phyloP scores from a whole-genome alignment of 1,284 basidiomycete genomes.

The Cryptococcus sp. region DNA sequence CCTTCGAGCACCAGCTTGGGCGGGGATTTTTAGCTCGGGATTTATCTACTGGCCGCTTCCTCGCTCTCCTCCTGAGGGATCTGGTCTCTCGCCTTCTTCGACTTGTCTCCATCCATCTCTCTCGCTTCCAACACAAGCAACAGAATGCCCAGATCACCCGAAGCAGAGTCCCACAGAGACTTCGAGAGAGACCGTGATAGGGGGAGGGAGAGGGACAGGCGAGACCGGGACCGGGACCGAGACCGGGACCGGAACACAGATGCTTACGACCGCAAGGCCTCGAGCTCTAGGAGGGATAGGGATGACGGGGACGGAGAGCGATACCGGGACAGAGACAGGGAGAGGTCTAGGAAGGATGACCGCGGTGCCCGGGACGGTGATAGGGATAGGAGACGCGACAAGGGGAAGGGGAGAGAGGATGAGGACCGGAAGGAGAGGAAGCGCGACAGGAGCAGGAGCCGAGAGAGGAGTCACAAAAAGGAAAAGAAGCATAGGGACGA shows the following conservation, averaged over 20 bases:
- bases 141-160: neutral
- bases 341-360: constrained; percentile 27
- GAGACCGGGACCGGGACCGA: constrained; percentile 12
- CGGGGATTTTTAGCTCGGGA: no score
- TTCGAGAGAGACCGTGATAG: constrained; percentile 12
- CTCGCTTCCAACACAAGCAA: no score
- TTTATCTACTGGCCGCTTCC: no score
- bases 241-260: no score
- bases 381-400: constrained; percentile 20
- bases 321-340: constrained; percentile 12
- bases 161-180: neutral
- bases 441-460: constrained; percentile 25
- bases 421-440: constrained; percentile 23
- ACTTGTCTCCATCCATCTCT: no score
- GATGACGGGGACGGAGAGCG: constrained; percentile 20
- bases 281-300: constrained; percentile 6
- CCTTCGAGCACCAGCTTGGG: no score
- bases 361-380: constrained; percentile 22
- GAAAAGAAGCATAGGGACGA: constrained; percentile 34
- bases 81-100: no score
- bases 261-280: constrained; percentile 10
- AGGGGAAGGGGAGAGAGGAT: constrained; percentile 13
- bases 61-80: no score
- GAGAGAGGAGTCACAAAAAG: constrained; percentile 38
- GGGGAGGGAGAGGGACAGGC: constrained; percentile 5